Percentiles rank a stretch among this genome's conserved stretches.
Conservation (phyloP, 2,329 filamentous ascomycete species). For the Cladophialophora carrionii region DNA sequence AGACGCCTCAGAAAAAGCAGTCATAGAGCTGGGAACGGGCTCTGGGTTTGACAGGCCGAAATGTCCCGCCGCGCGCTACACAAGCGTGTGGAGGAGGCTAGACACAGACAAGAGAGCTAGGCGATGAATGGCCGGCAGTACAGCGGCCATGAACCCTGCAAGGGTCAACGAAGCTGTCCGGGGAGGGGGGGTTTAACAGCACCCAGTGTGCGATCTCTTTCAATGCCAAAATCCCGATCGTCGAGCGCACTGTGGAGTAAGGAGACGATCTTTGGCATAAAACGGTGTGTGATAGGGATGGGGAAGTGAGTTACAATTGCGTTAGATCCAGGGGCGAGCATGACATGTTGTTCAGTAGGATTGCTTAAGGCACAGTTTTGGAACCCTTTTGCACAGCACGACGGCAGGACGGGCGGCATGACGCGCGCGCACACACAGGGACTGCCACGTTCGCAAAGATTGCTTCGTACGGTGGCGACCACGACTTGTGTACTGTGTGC, state of each 20-base stretch:
- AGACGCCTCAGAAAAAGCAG: constrained; percentile 49
- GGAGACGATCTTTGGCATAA: constrained; percentile 1
- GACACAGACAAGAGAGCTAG: neutral
- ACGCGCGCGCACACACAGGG: neutral
- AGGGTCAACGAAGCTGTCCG: neutral
- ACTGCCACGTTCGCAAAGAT: neutral
- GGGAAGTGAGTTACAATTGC: neutral
- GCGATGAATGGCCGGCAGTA: neutral
- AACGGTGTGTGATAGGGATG: neutral
- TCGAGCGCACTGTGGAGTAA: neutral
- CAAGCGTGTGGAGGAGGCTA: neutral
- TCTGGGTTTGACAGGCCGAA: neutral
- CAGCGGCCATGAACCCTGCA: neutral
- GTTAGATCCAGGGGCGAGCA: neutral
- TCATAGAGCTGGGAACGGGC: constrained; percentile 45
- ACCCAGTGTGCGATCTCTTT: neutral
- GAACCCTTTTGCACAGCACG: neutral
- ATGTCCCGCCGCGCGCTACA: neutral
- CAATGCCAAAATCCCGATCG: neutral
- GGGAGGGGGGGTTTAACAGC: neutral
- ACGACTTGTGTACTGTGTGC: neutral
- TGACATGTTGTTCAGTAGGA: neutral
- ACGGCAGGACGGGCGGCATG: neutral
- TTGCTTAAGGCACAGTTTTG: neutral
- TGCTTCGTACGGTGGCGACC: neutral